Percentiles rank a stretch among this genome's conserved stretches.
phyloP scores from a whole-genome alignment of 352 stramenopile genomes.

The Phytopythium cucurbitacearum region DNA sequence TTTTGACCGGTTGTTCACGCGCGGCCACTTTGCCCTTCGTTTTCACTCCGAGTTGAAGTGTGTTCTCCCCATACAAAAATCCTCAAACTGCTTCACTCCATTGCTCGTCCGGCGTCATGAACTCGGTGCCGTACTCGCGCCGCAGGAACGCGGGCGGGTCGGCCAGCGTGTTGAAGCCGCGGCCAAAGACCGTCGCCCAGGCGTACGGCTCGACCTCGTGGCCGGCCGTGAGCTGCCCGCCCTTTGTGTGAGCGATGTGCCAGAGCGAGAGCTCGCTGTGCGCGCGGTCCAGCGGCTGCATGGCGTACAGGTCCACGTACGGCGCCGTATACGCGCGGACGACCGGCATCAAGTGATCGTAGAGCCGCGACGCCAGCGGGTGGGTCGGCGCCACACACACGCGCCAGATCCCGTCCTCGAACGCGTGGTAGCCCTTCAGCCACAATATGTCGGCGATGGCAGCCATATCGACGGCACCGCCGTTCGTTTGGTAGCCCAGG shows the following conservation, averaged over 20 bases:
- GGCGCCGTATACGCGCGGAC: slow-evolving; percentile 24
- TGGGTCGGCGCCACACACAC: slow-evolving; percentile 42
- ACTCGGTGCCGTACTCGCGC: slow-evolving; percentile 34
- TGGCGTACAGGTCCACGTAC: slow-evolving; percentile 42
- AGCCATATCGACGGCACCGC: not conserved
- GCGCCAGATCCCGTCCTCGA: slow-evolving; percentile 30
- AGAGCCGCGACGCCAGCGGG: slow-evolving; percentile 29
- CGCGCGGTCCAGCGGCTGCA: slow-evolving; percentile 2
- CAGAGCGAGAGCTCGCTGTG: too few relatives aligned
- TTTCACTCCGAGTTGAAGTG: too few relatives aligned
- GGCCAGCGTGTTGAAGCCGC: slow-evolving; percentile 26
- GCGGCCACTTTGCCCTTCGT: too few relatives aligned
- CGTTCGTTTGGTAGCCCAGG: slow-evolving; percentile 13
- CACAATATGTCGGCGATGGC: slow-evolving; percentile 18
- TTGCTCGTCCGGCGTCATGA: slow-evolving; percentile 12
- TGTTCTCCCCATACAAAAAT: too few relatives aligned
- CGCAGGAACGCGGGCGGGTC: slow-evolving; percentile 34
- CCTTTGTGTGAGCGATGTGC: slow-evolving; percentile 4
- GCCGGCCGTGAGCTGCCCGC: slow-evolving; percentile 13
- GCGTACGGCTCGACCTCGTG: slow-evolving; percentile 6
- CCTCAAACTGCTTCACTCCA: too few relatives aligned
- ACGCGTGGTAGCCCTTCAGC: slow-evolving; percentile 34
- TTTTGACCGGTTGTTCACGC: too few relatives aligned
- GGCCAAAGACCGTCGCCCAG: slow-evolving; percentile 18
- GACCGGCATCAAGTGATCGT: slow-evolving; percentile 18